Conservation (phyloP, 164 flowering plant genomes). For the Taxillus chinensis region DNA sequence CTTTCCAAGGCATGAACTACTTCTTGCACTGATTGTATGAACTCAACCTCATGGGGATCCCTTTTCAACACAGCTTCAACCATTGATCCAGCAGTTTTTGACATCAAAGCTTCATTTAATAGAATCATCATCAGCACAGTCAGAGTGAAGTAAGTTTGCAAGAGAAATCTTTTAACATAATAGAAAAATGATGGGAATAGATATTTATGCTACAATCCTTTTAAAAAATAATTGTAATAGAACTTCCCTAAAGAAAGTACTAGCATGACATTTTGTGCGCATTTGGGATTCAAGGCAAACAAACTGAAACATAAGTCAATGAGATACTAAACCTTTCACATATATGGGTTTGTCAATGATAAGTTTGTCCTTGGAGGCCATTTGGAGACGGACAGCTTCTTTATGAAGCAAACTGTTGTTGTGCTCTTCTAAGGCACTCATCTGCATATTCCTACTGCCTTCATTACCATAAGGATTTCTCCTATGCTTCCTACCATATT, state of each 20-base stretch:
- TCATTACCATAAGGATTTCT: slow-evolving; percentile 98
- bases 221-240: too few species aligned
- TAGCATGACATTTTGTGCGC: background rate
- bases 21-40: slow-evolving; percentile 89
- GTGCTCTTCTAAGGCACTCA: slow-evolving; percentile 98
- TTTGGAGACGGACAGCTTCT: slow-evolving; percentile 93
- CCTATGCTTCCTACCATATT: slow-evolving; percentile 92
- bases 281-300: too few species aligned
- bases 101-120: slow-evolving; percentile 63
- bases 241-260: background rate
- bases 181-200: background rate
- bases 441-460: slow-evolving; percentile 99
- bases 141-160: background rate
- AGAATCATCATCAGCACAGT: slow-evolving; percentile 9
- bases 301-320: background rate
- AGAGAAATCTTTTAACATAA: background rate
- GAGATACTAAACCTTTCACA: slow-evolving; percentile 61
- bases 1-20: slow-evolving; percentile 85
- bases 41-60: slow-evolving; percentile 95
- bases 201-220: background rate
- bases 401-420: slow-evolving; percentile 97
- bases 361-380: slow-evolving; percentile 92
- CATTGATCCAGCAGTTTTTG: slow-evolving; percentile 91
- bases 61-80: slow-evolving; percentile 87
- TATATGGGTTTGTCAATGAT: slow-evolving; percentile 70